Conservation (phyloP, 179 eudicot species). For the Pouteria campechiana region DNA sequence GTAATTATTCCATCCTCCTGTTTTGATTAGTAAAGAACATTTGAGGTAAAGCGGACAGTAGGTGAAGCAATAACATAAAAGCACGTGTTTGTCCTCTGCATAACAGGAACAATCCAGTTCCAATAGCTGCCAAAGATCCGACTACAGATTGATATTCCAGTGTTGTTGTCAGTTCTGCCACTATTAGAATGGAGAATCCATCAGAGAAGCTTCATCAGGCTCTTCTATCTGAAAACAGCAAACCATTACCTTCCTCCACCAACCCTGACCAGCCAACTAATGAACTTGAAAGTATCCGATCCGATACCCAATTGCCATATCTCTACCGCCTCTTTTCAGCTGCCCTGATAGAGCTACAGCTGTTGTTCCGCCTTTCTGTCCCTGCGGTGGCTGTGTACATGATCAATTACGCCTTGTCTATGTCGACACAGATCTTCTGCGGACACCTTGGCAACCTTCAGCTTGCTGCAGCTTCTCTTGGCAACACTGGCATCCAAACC, state of each 20-base stretch:
- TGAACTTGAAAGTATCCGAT: slow-evolving; percentile 11
- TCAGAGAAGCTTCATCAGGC: background rate
- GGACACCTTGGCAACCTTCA: slow-evolving; percentile 27
- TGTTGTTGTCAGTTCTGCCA: background rate
- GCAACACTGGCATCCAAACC: slow-evolving; percentile 24
- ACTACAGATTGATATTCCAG: background rate
- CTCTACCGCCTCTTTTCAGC: slow-evolving; percentile 2
- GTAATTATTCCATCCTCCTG: too few species aligned
- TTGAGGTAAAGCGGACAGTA: slow-evolving; percentile 19
- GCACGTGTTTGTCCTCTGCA: too few species aligned
- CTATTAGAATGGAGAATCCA: background rate
- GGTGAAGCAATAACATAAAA: too few species aligned
- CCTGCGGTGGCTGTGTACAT: slow-evolving; percentile 17
- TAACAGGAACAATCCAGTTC: slow-evolving; percentile 12
- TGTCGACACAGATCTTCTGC: slow-evolving; percentile 21
- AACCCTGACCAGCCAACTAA: background rate
- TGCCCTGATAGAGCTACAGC: slow-evolving; percentile 11
- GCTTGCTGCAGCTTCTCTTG: slow-evolving; percentile 27
- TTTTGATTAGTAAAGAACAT: slow-evolving; percentile 7
- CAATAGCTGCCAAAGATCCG: background rate
- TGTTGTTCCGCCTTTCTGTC: slow-evolving; percentile 14
- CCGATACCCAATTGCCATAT: slow-evolving; percentile 2
- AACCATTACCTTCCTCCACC: too few species aligned
- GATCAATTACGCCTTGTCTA: slow-evolving; percentile 19
- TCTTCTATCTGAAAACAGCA: too few species aligned